Base-by-base conservation (phyloP, 371 early-diverging fungal genomes). In the Lichtheimia ornata region DNA sequence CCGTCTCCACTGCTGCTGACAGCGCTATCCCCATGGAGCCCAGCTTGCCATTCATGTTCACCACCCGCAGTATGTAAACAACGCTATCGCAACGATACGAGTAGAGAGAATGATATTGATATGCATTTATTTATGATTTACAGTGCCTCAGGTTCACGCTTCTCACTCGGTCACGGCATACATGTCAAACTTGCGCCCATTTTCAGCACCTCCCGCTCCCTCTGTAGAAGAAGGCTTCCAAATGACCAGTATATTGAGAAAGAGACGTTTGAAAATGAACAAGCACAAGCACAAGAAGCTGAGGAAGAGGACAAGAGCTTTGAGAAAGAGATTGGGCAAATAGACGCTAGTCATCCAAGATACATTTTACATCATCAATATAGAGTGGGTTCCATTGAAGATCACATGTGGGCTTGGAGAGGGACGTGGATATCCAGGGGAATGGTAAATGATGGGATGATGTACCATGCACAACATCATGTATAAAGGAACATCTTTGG, bases 271-370 rank as follows among this genome's bases (percentile, higher is more conserved):
- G 72, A 93, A 93, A 81, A 91, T 93, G 92, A 90, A 91, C 70
- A 93, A 93, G 81, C 93, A 93, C 71, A 93, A 93, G 72, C 88
- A 89, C 68, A 87, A 84, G 75, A 93, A 93, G 70, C 79, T 91
- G 65, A 84, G 89, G 69, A 91, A 91, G 83, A 83, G 89, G 74
- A 88, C 85, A 42, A 84, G 89, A 61, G 91, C 92, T 12, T 69
- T 90, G 72, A 85, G 91, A 68, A 90, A 87, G 81, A 84, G 86
- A 61, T 81, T 91, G 53, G 90, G 91, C 69, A 92, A 92, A 84
- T 88, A 86, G 66, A 71, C 27, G 18, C 58, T 40, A 43, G 25
- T 54, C 9, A 12, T 45, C 35, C 12, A 17, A 15, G 22, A 14
- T 43, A 43, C 14, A 22, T 42, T 52, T 43, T 51, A 7, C 30